Evolutionary conservation across 805 yeast genomes (phyloP), one percentile per base, ranked within the genome.

Genomic region (Suhomyces kilbournensis): DNA sequence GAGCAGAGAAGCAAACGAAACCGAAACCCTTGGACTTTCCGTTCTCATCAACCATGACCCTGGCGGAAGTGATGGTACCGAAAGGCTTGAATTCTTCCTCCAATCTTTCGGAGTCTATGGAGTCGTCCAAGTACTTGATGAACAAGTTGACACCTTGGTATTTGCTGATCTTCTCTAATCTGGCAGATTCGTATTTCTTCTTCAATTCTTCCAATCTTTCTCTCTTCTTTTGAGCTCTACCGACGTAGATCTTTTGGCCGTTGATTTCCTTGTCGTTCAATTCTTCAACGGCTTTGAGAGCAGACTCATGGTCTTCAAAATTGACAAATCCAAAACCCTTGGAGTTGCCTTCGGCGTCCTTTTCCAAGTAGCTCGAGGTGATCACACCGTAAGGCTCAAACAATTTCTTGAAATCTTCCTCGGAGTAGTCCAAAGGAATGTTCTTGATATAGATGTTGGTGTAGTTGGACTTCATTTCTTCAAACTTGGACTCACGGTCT

Each of bases 1-100:
- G 97, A 59, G 94, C 76, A 52, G 97, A 85, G 88, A 86, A 94
- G 79, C 99, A 91, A 64, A 94, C 99, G 72, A 94, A 94, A 69
- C 99, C 99, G 72, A 94, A 94, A 62, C 98, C 98, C 81, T 90
- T 93, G 59, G 97, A 90, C 78, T 90, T 90, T 65, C 96, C 97
- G 57, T 83, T 73, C 66, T 92, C 97, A 70, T 90, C 97, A 66
- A 87, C 84, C 97, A 94, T 93, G 62, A 93, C 96, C 78, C 88
- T 91, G 63, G 92, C 97, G 55, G 97, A 90, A 60, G 97, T 89
- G 78, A 94, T 94, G 68, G 88, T 76, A 72, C 99, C 99, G 72
- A 86, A 91, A 61, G 94, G 90, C 66, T 89, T 79, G 72, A 94
- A 94, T 77, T 90, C 97, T 78, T 90, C 96, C 71, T 81, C 84